phyloP scores from a whole-genome alignment of 495 filamentous ascomycete species.

The Neurospora pannonica region DNA sequence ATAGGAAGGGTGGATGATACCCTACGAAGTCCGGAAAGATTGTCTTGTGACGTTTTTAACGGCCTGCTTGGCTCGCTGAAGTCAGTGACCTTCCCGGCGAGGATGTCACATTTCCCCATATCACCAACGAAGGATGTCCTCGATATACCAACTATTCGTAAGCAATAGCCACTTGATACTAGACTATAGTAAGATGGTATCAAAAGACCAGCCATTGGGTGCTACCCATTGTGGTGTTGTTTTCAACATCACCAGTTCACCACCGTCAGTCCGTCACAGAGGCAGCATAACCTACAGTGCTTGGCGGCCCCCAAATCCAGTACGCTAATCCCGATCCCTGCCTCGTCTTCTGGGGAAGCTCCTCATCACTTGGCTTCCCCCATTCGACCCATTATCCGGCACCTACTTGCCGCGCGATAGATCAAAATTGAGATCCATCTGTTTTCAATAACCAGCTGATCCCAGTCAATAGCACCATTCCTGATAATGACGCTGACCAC shows the following conservation, averaged over 20 bases:
- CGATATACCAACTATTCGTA: neutral
- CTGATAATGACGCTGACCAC: neutral
- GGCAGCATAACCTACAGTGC: neutral
- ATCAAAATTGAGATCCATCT: neutral
- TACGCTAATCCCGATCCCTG: neutral
- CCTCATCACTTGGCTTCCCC: neutral
- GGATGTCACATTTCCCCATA: neutral
- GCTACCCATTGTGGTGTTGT: neutral
- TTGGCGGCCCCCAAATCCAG: neutral
- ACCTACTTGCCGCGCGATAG: neutral
- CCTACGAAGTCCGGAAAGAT: neutral
- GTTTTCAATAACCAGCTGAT: neutral
- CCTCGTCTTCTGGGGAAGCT: neutral
- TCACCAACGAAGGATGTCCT: neutral
- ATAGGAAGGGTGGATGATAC: neutral
- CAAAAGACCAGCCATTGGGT: neutral
- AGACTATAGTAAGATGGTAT: neutral
- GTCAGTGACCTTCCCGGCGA: neutral
- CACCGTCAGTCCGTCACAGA: neutral
- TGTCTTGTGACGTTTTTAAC: neutral
- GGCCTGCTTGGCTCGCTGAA: neutral
- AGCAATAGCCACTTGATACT: neutral
- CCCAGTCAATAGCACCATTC: neutral
- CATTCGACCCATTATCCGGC: neutral
- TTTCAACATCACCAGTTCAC: neutral